Conservation (phyloP, 176 grass and related monocot species). For the Musa acuminata region DNA sequence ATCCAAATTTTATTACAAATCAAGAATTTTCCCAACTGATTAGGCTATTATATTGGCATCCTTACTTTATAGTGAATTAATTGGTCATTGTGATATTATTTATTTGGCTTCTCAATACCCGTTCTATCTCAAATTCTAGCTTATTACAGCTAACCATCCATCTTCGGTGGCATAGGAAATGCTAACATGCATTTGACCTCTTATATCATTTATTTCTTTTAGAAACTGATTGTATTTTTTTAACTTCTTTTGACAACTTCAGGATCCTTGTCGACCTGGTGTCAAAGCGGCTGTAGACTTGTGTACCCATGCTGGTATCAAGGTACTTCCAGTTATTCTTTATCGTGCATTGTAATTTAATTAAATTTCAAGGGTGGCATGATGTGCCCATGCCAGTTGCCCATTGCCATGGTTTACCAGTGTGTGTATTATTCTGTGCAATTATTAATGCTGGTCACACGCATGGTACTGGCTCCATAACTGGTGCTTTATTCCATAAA, state of each 20-base stretch:
- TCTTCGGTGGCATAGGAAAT: no score
- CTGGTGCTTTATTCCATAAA: background rate
- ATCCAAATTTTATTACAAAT: background rate
- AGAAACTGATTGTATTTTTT: background rate
- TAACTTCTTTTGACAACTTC: background rate
- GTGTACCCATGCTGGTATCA: conserved; percentile 58
- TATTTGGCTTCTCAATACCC: background rate
- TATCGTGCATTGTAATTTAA: no score
- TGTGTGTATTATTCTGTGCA: background rate
- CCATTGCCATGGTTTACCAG: background rate
- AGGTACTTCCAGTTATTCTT: conserved; percentile 33
- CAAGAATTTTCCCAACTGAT: background rate
- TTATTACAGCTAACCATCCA: no score
- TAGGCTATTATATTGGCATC: background rate
- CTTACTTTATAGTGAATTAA: background rate
- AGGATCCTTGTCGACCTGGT: conserved; percentile 96
- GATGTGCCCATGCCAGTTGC: background rate
- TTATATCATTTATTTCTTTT: background rate
- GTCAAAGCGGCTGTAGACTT: conserved; percentile 61
- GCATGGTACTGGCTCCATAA: background rate
- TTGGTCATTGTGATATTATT: background rate
- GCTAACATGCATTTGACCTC: no score
- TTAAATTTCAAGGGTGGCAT: background rate
- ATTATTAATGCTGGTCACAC: background rate
- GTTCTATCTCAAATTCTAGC: no score